Conservation (phyloP, 2,329 filamentous ascomycete species). For the Phyllosticta citribraziliensis region DNA sequence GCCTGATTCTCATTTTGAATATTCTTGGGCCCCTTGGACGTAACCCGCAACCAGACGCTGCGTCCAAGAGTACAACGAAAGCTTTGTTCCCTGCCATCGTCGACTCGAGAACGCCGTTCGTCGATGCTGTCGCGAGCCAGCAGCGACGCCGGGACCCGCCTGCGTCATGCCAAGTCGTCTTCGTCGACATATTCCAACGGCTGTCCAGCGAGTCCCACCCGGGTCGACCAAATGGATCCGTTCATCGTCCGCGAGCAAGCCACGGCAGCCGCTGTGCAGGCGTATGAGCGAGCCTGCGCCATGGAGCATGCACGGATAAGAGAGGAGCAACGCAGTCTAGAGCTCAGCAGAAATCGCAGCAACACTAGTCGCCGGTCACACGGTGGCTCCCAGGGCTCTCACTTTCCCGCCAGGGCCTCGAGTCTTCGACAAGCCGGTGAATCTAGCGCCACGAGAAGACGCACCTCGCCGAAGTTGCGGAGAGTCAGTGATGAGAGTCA, state of each 20-base stretch:
- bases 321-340: constrained; percentile 11
- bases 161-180: constrained; percentile 28
- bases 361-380: constrained; percentile 26
- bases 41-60: neutral
- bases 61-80: neutral
- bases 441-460: neutral
- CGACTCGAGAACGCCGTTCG: neutral
- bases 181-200: constrained; percentile 20
- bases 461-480: constrained; percentile 11
- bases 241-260: constrained; percentile 26
- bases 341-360: constrained; percentile 21
- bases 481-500: constrained; percentile 4
- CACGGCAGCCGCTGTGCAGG: constrained; percentile 27
- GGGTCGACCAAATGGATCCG: constrained; percentile 18
- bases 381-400: constrained; percentile 26
- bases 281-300: constrained; percentile 24
- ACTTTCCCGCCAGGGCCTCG: constrained; percentile 26
- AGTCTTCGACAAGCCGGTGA: constrained; percentile 16
- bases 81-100: neutral
- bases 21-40: neutral
- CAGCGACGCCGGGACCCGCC: constrained; percentile 27
- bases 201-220: constrained; percentile 1
- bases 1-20: constrained; percentile 1
- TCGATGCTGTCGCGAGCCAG: constrained; percentile 27
- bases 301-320: constrained; percentile 14